Evolutionary conservation across 2,329 filamentous ascomycete genomes (phyloP).

Genomic region (Fusarium oxysporum): DNA sequence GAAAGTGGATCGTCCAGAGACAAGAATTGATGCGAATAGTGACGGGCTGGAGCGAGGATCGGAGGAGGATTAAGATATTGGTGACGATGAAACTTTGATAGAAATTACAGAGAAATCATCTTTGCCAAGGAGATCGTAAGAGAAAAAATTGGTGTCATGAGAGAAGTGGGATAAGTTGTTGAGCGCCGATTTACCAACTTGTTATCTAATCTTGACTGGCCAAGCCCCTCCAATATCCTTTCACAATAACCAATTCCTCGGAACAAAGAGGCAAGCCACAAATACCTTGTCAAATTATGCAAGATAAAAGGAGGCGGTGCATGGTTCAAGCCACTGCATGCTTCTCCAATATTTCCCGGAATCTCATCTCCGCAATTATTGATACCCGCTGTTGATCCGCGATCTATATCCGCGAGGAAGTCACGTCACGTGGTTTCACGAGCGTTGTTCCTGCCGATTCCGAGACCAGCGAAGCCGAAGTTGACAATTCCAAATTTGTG

Average conservation of each 20-base stretch:
- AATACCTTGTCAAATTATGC: neutral
- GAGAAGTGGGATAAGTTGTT: slow-evolving; percentile 43
- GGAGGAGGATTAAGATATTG: neutral
- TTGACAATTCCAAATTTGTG: slow-evolving; percentile 46
- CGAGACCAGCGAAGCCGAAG: slow-evolving; percentile 44
- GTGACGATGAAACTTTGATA: neutral
- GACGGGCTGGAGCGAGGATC: neutral
- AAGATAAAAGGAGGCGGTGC: slow-evolving; percentile 23
- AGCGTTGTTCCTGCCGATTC: slow-evolving; percentile 39
- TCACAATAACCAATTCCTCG: slow-evolving; percentile 18
- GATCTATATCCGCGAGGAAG: neutral
- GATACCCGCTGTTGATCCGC: slow-evolving; percentile 34
- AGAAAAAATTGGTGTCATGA: slow-evolving; percentile 29
- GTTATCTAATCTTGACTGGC: slow-evolving; percentile 45
- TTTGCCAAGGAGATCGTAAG: slow-evolving; percentile 24
- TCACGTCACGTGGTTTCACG: slow-evolving; percentile 38
- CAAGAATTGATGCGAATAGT: slow-evolving; percentile 17
- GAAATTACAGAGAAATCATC: slow-evolving; percentile 34
- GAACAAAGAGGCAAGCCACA: slow-evolving; percentile 15
- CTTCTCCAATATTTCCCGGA: slow-evolving; percentile 9
- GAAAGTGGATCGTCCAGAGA: slow-evolving; percentile 21
- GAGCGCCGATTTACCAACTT: slow-evolving; percentile 39
- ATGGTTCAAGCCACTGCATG: neutral
- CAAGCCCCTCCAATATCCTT: slow-evolving; percentile 42
- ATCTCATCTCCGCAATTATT: slow-evolving; percentile 19